A percentile compares a stretch with the other conserved stretches of the same genome.
Evolutionary conservation across 2,329 filamentous ascomycete genomes (phyloP).

Genomic region (Emydomyces testavorans): DNA sequence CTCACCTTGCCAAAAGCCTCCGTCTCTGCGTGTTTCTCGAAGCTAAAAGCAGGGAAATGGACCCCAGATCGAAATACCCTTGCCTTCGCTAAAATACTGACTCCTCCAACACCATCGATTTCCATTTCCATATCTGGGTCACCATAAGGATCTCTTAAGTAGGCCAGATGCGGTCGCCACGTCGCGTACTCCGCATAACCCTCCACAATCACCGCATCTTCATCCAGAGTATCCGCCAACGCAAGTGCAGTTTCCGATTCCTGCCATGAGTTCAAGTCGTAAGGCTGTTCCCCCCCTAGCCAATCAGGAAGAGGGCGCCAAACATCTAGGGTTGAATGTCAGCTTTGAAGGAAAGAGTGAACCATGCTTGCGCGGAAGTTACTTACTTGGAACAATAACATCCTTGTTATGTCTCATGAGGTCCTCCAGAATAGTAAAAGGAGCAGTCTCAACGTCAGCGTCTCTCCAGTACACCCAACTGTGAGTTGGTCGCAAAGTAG

Average conservation of each 20-base stretch:
- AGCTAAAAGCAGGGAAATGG: constrained; percentile 96
- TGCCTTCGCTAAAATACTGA: constrained; percentile 93
- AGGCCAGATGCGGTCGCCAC: constrained; percentile 93
- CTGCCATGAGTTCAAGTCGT: constrained; percentile 98
- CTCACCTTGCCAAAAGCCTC: constrained; percentile 94
- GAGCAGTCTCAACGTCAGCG: constrained; percentile 94
- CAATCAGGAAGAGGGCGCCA: constrained; percentile 98
- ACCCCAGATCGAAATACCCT: constrained; percentile 89
- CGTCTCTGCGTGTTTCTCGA: constrained; percentile 96
- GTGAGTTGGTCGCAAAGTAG: constrained; percentile 83
- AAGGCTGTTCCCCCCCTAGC: constrained; percentile 96
- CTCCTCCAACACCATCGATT: constrained; percentile 92
- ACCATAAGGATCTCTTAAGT: constrained; percentile 89
- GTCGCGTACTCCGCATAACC: constrained; percentile 98
- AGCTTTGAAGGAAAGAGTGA: not conserved
- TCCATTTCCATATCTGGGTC: constrained; percentile 99
- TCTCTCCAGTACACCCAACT: constrained; percentile 99
- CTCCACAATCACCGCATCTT: constrained; percentile 97
- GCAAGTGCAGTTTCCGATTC: constrained; percentile 94
- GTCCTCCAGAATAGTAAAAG: constrained; percentile 92
- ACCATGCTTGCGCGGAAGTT: not conserved
- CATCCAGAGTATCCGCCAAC: constrained; percentile 85
- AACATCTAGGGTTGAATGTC: constrained; percentile 55
- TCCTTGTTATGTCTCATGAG: constrained; percentile 99
- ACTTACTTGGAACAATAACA: constrained; percentile 92